Evolutionary conservation across 1,139 yeast species (phyloP), one percentile per base, ranked within the genome.

Genomic region (Candida gigantensis): DNA sequence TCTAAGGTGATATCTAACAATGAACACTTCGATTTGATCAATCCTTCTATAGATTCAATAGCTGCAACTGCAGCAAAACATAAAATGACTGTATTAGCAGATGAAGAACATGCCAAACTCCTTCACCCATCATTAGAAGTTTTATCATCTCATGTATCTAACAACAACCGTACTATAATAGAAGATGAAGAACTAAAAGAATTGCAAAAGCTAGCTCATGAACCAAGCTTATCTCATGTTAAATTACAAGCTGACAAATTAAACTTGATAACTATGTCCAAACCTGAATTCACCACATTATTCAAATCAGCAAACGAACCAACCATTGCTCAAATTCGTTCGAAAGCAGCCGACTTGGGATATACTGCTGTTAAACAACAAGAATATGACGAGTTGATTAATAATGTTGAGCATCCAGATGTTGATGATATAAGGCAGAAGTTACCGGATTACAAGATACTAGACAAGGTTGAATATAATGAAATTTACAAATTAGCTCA

Each of bases 251-350:
- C 74, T 2, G 70, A 66, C 31, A 57, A 43, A 21, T 58, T 55
- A 35, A 58, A 60, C n/a, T 57, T 68, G 39, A 58, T 66, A 2
- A 62, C 73, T 0, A 50, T 70, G 37, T 43, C 60, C 3, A 56
- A 58, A 39, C 34, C 45, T 3, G 74, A 68, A 39, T 69, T 65
- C 40, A 57, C 72, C n/a, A 51, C 52, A 7, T 52, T 70, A 32
- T 65, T 55, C 42, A 59, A 58, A 30, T 37, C 49, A 10, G 72
- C 74, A 0, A 53, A 65, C 40, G 68, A 65, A 24, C 65, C 70
- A n/a, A 38, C 54, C 3, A 29, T 57, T n/a, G 58, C 55, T 4
- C 52, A 60, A 11, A 49, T 66, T 15, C 50, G 43, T 6, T 37
- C 39, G 2, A 44, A 49, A 33, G 53, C 52, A 2, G 35, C 43